These are phyloP conservation scores for Linum lewisii DNA, from an alignment of 345 rosid genomes.

Conservation along the genomic window DNA sequence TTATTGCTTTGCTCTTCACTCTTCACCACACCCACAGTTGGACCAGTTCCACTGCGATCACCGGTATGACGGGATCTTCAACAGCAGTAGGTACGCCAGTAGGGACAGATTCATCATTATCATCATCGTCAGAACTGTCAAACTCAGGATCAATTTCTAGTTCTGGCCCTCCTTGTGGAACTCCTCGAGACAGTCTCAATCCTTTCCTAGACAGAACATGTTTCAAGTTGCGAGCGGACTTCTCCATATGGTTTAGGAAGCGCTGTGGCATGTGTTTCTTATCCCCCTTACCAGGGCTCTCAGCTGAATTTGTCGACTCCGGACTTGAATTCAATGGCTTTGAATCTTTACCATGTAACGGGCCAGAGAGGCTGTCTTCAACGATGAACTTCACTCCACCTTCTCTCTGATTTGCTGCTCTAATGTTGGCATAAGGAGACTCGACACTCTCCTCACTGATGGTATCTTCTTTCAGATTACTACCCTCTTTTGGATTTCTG, in stretches of 20 bases:
- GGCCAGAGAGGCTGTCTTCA: conserved; percentile 35
- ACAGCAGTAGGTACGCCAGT: background rate
- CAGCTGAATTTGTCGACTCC: conserved; percentile 25
- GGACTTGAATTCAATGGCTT: conserved; percentile 29
- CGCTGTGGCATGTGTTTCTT: conserved; percentile 25
- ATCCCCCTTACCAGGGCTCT: conserved; percentile 35
- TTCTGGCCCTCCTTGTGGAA: background rate
- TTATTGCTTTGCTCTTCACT: background rate
- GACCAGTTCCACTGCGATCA: background rate
- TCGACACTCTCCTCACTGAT: conserved; percentile 28
- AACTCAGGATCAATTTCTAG: background rate
- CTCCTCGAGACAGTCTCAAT: conserved; percentile 29
- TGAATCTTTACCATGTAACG: conserved; percentile 23
- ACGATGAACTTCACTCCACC: conserved; percentile 38
- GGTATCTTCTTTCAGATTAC: conserved; percentile 13
- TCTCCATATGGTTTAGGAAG: conserved; percentile 53
- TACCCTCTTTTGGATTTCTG: conserved; percentile 34
- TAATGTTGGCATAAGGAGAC: conserved; percentile 49
- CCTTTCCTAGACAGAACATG: conserved; percentile 60
- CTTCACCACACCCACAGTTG: too few species aligned
- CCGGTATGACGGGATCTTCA: background rate
- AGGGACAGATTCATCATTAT: background rate
- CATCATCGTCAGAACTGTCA: background rate
- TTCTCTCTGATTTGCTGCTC: conserved; percentile 37
- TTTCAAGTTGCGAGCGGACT: conserved; percentile 45